A percentile compares a stretch with the other conserved stretches of the same genome.
Conservation (phyloP, 208 protist genomes). For the Wallacemonas sp. region DNA sequence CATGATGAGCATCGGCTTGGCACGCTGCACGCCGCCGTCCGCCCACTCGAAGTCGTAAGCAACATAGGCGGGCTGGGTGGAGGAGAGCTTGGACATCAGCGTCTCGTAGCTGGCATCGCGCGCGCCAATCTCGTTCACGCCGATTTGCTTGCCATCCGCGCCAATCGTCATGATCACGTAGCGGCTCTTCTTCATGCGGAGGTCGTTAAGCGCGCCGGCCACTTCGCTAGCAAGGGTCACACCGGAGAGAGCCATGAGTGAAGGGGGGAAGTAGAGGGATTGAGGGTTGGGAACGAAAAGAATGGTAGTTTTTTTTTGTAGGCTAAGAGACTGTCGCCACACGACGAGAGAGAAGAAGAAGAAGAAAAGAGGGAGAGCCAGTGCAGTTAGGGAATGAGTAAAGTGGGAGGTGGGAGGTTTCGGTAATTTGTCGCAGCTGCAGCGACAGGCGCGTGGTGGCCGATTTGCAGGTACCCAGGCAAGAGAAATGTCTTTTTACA, state of each 20-base stretch:
- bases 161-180: constrained; percentile 90
- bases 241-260: constrained; percentile 84
- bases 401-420: no score
- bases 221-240: constrained; percentile 76
- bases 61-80: constrained; percentile 85
- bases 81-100: constrained; percentile 68
- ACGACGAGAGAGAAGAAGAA: no score
- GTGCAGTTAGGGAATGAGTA: no score
- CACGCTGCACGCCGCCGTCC: constrained; percentile 59
- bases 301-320: background rate
- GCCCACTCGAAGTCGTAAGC: constrained; percentile 91
- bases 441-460: no score
- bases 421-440: no score
- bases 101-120: constrained; percentile 64
- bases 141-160: constrained; percentile 78
- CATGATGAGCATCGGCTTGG: constrained; percentile 90
- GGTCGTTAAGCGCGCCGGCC: constrained; percentile 57
- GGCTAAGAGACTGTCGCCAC: background rate
- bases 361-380: no score
- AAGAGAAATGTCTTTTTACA: no score
- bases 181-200: constrained; percentile 84
- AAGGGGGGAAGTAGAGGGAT: constrained; percentile 6
- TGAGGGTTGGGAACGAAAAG: constrained; percentile 14
- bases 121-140: constrained; percentile 58
- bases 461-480: no score